Conservation (phyloP, 176 grass and related monocot genomes). For the Lolium perenne region DNA sequence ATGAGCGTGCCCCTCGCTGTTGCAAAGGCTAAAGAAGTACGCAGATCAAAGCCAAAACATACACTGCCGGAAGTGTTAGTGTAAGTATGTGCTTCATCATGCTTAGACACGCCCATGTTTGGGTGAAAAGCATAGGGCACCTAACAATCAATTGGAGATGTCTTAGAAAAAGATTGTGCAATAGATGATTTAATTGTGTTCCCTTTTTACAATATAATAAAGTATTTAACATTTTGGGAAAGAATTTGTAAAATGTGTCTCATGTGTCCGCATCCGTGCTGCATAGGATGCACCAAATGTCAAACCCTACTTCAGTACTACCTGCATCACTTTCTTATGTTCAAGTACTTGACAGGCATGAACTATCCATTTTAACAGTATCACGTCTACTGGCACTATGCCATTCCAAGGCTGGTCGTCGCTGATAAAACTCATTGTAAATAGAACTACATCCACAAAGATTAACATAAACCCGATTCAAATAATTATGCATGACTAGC, state of each 20-base stretch:
- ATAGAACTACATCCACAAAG: conserved; percentile 5
- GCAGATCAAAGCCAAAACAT: not conserved
- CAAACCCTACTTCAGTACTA: not conserved
- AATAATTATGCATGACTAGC: not conserved
- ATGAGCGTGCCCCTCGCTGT: not conserved
- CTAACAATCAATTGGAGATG: not conserved
- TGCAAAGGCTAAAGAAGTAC: conserved; percentile 12
- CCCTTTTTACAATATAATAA: not conserved
- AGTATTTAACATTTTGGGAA: not conserved
- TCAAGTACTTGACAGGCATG: not conserved
- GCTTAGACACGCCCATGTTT: not conserved
- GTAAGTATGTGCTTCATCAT: not conserved
- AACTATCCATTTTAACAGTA: conserved; percentile 14
- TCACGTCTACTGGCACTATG: not conserved
- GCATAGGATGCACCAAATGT: not conserved
- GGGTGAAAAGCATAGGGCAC: not conserved
- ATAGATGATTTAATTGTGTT: not conserved
- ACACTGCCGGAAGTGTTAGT: not conserved
- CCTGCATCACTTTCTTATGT: conserved; percentile 10
- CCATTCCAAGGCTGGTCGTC: not conserved
- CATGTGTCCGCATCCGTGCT: not conserved
- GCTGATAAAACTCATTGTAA: not conserved
- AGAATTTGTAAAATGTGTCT: not conserved
- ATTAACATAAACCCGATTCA: conserved; percentile 26
- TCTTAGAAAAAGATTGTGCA: not conserved